Evolutionary conservation across 2,329 filamentous ascomycete genomes (phyloP), one percentile per base, ranked within the genome.

Genomic region (Colletotrichum cuscutae): DNA sequence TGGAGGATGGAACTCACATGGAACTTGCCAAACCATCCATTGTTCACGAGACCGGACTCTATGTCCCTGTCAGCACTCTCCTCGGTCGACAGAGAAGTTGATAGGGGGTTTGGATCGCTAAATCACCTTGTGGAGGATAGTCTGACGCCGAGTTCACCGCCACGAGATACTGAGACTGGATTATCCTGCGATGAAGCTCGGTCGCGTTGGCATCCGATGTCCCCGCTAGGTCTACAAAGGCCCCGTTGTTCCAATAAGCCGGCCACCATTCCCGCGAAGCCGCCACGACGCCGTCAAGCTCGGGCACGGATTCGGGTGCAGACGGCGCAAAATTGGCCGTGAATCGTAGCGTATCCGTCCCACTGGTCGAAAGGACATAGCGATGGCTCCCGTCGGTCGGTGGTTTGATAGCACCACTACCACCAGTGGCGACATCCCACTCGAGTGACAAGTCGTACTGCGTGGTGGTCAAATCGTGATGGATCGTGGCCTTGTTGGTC

Each of bases 11-110:
- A 19, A 75, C 79, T 77, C 76, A 82, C 80, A 72, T 88, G 87
- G 74, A 89, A 89, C 68, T 89, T 89, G 15, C 87, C 87, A 71
- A 88, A 88, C 87, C 87, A 89, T 24, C 87, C 85, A 76, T 89
- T 88, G 75, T 89, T 89, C 12, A 86, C 85, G 7, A 89, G 81
- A 7, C 87, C 87, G 56, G 77, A 78, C 54, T 79, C 78, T 65
- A 26, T n/a, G 24, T 13, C 11, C 22, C 37, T 24, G 32, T 57
- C 11, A 62, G 63, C 56, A 65, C 56, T 66, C 24, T 3, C 32
- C 60, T 73, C n/a, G 28, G 22, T 7, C 4, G 35, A 13, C 19
- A 24, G n/a, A 4, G 30, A 4, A 5, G 24, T 5, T 9, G 4
- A 12, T 26, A 37, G 37, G 13, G 73, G 76, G 77, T 67, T 78